Conservation (phyloP, 2,329 filamentous ascomycete genomes). For the Colletotrichum sansevieriae region DNA sequence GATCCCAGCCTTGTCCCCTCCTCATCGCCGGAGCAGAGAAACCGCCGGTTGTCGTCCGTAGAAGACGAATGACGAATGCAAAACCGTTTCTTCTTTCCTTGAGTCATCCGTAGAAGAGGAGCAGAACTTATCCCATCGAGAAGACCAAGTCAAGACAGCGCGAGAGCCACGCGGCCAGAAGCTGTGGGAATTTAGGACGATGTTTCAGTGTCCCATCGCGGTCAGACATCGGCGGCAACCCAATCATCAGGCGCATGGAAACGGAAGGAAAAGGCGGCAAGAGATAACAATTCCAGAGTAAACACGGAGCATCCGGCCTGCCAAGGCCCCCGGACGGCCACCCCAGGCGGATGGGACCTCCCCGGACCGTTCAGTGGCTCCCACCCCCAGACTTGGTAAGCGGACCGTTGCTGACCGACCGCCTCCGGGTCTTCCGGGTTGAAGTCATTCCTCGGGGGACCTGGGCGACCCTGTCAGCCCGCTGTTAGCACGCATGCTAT, state of each 20-base stretch:
- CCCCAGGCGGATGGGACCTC: slow-evolving; percentile 7
- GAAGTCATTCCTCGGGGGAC: neutral
- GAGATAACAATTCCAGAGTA: slow-evolving; percentile 4
- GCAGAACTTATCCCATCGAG: neutral
- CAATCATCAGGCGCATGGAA: slow-evolving; percentile 22
- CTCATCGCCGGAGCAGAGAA: slow-evolving; percentile 15
- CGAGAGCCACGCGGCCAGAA: slow-evolving; percentile 29
- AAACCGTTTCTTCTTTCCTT: neutral
- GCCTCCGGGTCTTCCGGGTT: slow-evolving; percentile 20
- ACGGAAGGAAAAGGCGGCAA: neutral
- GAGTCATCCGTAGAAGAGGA: neutral
- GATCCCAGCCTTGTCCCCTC: slow-evolving; percentile 16
- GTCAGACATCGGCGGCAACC: slow-evolving; percentile 30
- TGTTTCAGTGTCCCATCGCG: slow-evolving; percentile 31
- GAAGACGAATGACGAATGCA: neutral
- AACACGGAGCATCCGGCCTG: slow-evolving; percentile 24
- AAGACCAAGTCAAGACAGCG: neutral
- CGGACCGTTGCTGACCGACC: neutral
- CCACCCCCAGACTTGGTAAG: neutral
- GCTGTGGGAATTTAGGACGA: slow-evolving; percentile 27
- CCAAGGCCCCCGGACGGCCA: slow-evolving; percentile 22
- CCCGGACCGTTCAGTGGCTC: slow-evolving; percentile 27
- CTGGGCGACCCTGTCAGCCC: slow-evolving; percentile 19
- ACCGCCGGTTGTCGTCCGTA: slow-evolving; percentile 19
- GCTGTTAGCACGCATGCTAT: slow-evolving; percentile 22